These are phyloP conservation scores for Wallacemonas sp. DNA, from an alignment of 208 protist genomes.

Conservation along the genomic window DNA sequence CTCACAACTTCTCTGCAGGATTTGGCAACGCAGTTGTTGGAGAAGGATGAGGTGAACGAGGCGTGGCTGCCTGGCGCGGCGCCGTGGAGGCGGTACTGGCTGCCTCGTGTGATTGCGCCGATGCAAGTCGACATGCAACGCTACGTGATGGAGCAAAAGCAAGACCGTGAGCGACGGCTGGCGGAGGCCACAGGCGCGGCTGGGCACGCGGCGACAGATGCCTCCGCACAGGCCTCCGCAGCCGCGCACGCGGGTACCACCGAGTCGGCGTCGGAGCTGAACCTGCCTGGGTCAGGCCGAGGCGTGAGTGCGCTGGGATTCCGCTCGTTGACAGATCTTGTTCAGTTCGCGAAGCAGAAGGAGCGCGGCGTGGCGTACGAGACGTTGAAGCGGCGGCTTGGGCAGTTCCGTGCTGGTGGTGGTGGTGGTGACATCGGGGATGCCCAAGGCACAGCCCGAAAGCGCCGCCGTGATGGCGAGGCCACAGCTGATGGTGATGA, in stretches of 20 bases:
- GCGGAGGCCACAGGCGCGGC: not conserved
- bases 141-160: slow-evolving; percentile 31
- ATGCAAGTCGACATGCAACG: slow-evolving; percentile 45
- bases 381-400: slow-evolving; percentile 50
- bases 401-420: slow-evolving; percentile 17
- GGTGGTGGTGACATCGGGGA: not conserved
- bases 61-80: slow-evolving; percentile 71
- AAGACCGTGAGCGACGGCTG: slow-evolving; percentile 6
- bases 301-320: slow-evolving; percentile 72
- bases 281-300: slow-evolving; percentile 20
- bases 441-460: slow-evolving; percentile 5
- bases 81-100: slow-evolving; percentile 38
- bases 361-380: slow-evolving; percentile 55
- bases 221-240: too few relatives aligned
- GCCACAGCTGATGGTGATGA: slow-evolving; percentile 22
- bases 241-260: too few relatives aligned
- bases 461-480: slow-evolving; percentile 14
- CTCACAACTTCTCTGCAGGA: slow-evolving; percentile 58
- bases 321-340: slow-evolving; percentile 53
- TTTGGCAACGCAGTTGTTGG: slow-evolving; percentile 51
- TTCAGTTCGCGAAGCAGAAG: slow-evolving; percentile 28
- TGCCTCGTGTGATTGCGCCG: slow-evolving; percentile 40
- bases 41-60: slow-evolving; percentile 74
- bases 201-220: not conserved
- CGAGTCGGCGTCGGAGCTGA: not conserved